Percentiles rank a stretch among this genome's conserved stretches.
These are phyloP conservation scores for Alternaria gansuensis DNA, from an alignment of 2,329 filamentous ascomycete genomes.

Conservation along the genomic window DNA sequence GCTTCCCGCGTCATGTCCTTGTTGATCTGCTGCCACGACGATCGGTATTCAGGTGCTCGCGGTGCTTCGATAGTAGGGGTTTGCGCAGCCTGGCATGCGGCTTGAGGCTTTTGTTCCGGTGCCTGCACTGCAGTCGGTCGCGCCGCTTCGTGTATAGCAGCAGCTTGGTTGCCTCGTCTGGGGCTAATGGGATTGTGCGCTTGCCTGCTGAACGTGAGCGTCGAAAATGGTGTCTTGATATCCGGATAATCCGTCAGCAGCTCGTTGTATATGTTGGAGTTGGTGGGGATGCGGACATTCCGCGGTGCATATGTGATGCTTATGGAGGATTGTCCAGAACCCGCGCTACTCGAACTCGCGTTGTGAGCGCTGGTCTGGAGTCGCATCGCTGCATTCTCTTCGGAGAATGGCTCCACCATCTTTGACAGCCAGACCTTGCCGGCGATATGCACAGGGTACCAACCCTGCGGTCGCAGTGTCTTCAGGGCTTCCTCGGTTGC, in stretches of 20 bases:
- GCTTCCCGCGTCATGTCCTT: neutral
- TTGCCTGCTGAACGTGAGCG: neutral
- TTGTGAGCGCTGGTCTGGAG: neutral
- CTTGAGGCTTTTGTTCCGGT: neutral
- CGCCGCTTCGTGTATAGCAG: neutral
- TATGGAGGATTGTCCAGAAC: neutral
- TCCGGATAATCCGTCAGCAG: neutral
- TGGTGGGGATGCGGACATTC: neutral
- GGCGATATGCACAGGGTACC: neutral
- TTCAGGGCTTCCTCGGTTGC: conserved; percentile 13
- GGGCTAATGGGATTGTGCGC: neutral
- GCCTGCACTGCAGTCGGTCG: neutral
- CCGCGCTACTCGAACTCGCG: neutral
- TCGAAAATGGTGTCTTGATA: no score
- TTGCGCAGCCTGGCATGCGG: neutral
- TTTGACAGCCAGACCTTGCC: conserved; percentile 15
- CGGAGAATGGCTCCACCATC: conserved; percentile 16
- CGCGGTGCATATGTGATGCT: conserved; percentile 2
- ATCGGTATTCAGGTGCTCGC: neutral
- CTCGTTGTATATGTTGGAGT: fast-evolving
- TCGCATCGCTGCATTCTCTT: conserved; percentile 13
- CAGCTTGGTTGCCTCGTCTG: neutral
- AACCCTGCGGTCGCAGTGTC: conserved; percentile 8
- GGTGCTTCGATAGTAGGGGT: no score
- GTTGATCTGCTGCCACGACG: neutral